These are phyloP conservation scores for Smallanthus sonchifolius DNA, from an alignment of 129 eudicot species.

Conservation along the genomic window DNA sequence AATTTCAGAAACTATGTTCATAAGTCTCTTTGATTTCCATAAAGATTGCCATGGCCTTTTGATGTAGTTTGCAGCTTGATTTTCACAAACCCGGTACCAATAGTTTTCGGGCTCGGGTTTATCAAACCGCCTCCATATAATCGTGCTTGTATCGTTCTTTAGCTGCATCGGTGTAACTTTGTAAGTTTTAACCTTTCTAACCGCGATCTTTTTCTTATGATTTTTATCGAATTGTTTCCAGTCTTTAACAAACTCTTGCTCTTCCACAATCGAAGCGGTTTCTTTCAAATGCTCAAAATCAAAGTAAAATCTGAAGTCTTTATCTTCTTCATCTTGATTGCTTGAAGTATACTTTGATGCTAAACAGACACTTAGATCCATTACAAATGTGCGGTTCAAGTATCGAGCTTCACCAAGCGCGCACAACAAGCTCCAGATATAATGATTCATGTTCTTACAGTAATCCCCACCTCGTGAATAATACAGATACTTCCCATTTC, in stretches of 20 bases:
- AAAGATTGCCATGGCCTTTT: constrained; percentile 87
- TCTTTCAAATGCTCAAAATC: constrained; percentile 98
- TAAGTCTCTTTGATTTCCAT: constrained; percentile 92
- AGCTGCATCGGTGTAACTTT: constrained; percentile 84
- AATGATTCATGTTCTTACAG: constrained; percentile 94
- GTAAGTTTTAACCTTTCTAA: constrained; percentile 57
- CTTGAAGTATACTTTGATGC: constrained; percentile 56
- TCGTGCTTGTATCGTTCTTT: constrained; percentile 64
- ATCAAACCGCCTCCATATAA: constrained; percentile 90
- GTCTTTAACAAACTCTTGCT: constrained; percentile 63
- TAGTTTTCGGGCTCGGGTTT: constrained; percentile 87
- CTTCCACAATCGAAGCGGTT: constrained; percentile 69
- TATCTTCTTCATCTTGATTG: constrained; percentile 81
- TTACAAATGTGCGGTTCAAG: constrained; percentile 83
- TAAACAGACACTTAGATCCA: constrained; percentile 83
- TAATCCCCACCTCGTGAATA: constrained; percentile 94
- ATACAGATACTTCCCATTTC: constrained; percentile 75
- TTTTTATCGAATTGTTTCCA: constrained; percentile 79
- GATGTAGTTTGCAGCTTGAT: constrained; percentile 59
- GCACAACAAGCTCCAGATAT: constrained; percentile 92
- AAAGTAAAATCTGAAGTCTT: constrained; percentile 84
- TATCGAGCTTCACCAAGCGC: constrained; percentile 93
- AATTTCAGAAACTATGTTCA: constrained; percentile 91
- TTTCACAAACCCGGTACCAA: constrained; percentile 96
- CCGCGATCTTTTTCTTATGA: constrained; percentile 60